Evolutionary conservation across 2,329 filamentous ascomycete species (phyloP), one percentile per base, ranked within the genome.

Genomic region (Macrophomina phaseolina): DNA sequence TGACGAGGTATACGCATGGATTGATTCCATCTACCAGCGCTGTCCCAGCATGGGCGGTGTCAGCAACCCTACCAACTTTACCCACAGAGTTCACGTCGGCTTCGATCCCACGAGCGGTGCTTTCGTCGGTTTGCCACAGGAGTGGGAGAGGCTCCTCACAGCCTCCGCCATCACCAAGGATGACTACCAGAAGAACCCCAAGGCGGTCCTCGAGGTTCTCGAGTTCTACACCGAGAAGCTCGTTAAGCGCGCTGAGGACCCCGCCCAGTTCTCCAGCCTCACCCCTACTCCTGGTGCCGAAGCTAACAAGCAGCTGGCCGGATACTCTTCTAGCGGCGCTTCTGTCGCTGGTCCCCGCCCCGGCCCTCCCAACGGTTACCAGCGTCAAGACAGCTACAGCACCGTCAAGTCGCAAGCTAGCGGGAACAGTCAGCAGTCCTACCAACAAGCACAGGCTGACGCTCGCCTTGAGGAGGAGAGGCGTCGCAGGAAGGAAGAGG

Each of bases 21-120:
- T 98, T 74, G 95, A 99, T 79, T 92, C 94, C 78, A 96, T 99
- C 71, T 98, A 98, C 78, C 93, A 94, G 73, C 91, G 94, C 70
- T 98, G 94, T 78, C 95, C 95, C 18, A 94, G 93, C 69, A 97
- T 98, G 93, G 94, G 95, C 69, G 95, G 95, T 72, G 95, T 99
- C 66, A 97, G 94, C 81, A 97, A 98, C 79, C 95, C 95, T 5
- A 98, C 95, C 71, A 97, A 98, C 82, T 99, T 99, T 82, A 93
- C 91, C 30, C 95, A 99, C 78, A 91, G 94, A 55, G 94, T 99
- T 30, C 95, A 99, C 78, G 95, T 99, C 71, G 95, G 95, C 68
- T 99, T 98, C 76, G 95, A 99, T 77, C 93, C 94, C 32, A 90
- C 93, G 73, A 97, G 93, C 2, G 95, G 95, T 70, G 93, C 95